Conservation (phyloP, 306 rosid species). For the Arachis stenosperma region DNA sequence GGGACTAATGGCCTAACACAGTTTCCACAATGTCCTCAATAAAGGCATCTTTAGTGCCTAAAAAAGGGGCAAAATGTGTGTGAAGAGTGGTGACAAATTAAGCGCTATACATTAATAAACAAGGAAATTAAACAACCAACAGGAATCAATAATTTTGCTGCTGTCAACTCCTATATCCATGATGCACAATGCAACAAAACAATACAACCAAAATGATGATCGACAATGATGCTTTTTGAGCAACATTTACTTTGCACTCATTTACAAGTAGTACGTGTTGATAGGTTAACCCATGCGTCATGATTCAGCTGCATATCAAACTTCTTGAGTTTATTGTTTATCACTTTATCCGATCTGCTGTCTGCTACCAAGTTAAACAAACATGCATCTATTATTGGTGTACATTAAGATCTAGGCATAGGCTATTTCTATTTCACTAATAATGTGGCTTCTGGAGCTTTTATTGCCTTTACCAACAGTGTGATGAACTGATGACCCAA, state of each 20-base stretch:
- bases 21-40: constrained; percentile 10
- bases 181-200: constrained; percentile 2
- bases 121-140: constrained; percentile 18
- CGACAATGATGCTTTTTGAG: not conserved
- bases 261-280: too few species aligned
- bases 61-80: not conserved
- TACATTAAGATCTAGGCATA: not conserved
- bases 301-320: not conserved
- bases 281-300: too few species aligned
- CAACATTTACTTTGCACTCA: too few species aligned
- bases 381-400: not conserved
- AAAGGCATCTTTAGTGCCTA: constrained; percentile 34
- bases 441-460: too few species aligned
- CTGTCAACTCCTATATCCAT: constrained; percentile 24
- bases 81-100: not conserved
- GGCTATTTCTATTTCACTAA: not conserved
- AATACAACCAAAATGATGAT: constrained; percentile 3
- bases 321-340: not conserved
- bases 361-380: not conserved
- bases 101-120: not conserved
- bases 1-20: constrained; percentile 27
- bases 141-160: constrained; percentile 7
- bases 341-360: not conserved
- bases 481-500: too few species aligned
- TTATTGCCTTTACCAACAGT: too few species aligned